Percentiles rank a stretch among this genome's conserved stretches.
phyloP scores from a whole-genome alignment of 331 rosid species.

The Malus hybrid region DNA sequence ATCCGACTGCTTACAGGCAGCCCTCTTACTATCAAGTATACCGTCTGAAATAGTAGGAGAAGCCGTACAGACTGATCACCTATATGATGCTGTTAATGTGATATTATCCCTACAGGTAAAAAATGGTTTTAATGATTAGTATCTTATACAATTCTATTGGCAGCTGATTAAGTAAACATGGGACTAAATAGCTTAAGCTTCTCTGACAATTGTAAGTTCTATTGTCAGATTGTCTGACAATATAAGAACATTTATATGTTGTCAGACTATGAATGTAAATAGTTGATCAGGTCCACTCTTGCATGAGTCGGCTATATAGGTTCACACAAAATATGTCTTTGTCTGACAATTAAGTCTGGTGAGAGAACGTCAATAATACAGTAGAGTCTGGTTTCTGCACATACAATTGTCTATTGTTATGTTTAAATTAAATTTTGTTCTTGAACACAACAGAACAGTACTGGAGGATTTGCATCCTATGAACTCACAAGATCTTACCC shows the following conservation, averaged over 20 bases:
- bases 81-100: conserved; percentile 47
- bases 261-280: not conserved
- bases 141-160: not conserved
- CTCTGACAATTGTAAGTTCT: no score
- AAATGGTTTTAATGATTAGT: not conserved
- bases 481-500: conserved; percentile 76
- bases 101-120: conserved; percentile 64
- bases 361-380: not conserved
- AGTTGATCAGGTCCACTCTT: not conserved
- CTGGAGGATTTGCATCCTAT: conserved; percentile 77
- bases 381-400: not conserved
- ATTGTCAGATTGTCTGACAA: not conserved
- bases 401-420: not conserved
- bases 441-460: conserved; percentile 33
- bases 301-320: not conserved
- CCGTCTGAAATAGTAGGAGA: conserved; percentile 44
- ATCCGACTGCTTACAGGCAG: conserved; percentile 28
- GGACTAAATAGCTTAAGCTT: not conserved
- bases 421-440: not conserved
- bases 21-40: conserved; percentile 44
- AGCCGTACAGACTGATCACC: conserved; percentile 18
- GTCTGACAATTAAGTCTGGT: not conserved
- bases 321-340: not conserved
- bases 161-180: not conserved
- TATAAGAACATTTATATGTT: no score